Evolutionary conservation across 192 early-diverging fungal species (phyloP).

Genomic region (Coemansia brasiliensis): DNA sequence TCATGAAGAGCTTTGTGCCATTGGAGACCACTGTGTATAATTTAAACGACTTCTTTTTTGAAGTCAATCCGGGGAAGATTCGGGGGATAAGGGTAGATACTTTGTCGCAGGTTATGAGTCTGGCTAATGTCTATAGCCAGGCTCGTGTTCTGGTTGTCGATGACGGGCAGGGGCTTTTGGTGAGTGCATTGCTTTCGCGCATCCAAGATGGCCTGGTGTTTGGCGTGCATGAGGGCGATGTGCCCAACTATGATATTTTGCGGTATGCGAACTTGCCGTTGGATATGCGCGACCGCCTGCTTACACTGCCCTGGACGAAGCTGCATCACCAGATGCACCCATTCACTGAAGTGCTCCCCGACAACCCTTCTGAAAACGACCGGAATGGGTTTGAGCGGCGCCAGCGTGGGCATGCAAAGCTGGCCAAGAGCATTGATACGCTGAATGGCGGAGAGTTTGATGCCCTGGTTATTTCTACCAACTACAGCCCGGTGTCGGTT

Average conservation of each 20-base stretch:
- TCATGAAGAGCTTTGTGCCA: constrained; percentile 78
- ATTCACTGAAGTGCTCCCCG: constrained; percentile 59
- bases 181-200: constrained; percentile 79
- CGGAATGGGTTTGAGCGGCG: constrained; percentile 57
- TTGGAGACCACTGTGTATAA: constrained; percentile 74
- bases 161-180: constrained; percentile 85
- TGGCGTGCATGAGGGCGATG: constrained; percentile 73
- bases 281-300: constrained; percentile 56
- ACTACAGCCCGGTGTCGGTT: constrained; percentile 72
- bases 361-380: constrained; percentile 56
- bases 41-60: constrained; percentile 76
- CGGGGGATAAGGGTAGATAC: constrained; percentile 80
- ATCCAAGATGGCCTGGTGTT: constrained; percentile 69
- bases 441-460: constrained; percentile 69
- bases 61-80: constrained; percentile 78
- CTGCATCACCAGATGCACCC: constrained; percentile 60
- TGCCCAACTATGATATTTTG: constrained; percentile 69
- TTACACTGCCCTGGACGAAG: constrained; percentile 70
- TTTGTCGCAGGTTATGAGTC: constrained; percentile 83
- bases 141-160: constrained; percentile 80
- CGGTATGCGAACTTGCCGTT: constrained; percentile 76
- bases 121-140: constrained; percentile 76
- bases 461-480: constrained; percentile 75
- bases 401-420: constrained; percentile 51
- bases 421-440: constrained; percentile 55